Conservation (phyloP, 148 eudicot species). For the Polygonum maritimum region DNA sequence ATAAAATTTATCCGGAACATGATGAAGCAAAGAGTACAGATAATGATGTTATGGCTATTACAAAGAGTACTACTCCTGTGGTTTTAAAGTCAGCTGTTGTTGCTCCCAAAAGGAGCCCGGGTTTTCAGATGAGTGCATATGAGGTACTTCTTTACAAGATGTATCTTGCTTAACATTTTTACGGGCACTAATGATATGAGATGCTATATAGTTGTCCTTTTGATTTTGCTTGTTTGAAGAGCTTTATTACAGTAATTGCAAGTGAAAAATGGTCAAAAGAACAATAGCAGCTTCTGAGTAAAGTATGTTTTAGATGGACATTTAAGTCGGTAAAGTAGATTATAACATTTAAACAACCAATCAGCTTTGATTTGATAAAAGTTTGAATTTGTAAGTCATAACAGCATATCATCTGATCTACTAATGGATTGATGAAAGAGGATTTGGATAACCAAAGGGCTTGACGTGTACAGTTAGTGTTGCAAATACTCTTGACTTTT, state of each 20-base stretch:
- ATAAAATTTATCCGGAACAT: constrained; percentile 12
- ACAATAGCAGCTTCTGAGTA: not conserved
- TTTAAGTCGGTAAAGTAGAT: not conserved
- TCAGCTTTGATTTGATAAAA: not conserved
- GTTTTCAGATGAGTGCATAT: constrained; percentile 74
- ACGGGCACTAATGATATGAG: not conserved
- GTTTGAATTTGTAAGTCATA: not conserved
- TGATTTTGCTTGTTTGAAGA: not conserved
- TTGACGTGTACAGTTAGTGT: not conserved
- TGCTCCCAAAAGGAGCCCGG: constrained; percentile 40
- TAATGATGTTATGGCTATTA: constrained; percentile 9
- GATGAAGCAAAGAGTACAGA: constrained; percentile 20
- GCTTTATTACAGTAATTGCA: not conserved
- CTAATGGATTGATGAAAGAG: not conserved
- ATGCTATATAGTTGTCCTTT: not conserved
- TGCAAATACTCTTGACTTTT: not conserved
- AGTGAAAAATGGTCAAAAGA: not conserved
- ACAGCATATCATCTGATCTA: not conserved
- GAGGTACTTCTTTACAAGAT: constrained; percentile 39
- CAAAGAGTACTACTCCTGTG: constrained; percentile 17
- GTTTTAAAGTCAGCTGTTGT: constrained; percentile 19
- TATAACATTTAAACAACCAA: not conserved
- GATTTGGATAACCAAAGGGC: not conserved
- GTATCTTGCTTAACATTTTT: not conserved
- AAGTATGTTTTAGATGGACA: not conserved